These are phyloP conservation scores for Sphagnum fallax DNA, from an alignment of 228 moss, liverwort and hornwort species.

Conservation along the genomic window DNA sequence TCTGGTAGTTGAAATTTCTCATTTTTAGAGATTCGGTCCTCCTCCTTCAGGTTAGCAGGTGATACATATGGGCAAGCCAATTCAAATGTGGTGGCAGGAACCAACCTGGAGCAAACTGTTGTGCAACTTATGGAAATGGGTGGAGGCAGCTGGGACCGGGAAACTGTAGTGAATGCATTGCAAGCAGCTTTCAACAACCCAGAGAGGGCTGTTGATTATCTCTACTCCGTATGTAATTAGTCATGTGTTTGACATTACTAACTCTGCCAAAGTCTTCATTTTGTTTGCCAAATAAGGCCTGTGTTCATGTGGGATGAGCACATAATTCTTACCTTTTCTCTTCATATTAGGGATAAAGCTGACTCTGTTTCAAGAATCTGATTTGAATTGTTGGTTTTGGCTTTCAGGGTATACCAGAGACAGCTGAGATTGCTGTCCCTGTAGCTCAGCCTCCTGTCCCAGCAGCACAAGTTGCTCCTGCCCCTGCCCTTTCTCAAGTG, in stretches of 20 bases:
- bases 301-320: too few relatives aligned
- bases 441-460: constrained; percentile 44
- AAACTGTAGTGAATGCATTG: constrained; percentile 55
- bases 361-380: too few relatives aligned
- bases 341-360: too few relatives aligned
- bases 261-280: too few relatives aligned
- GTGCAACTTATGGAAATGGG: constrained; percentile 65
- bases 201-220: constrained; percentile 67
- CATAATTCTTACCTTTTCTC: too few relatives aligned
- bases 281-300: too few relatives aligned
- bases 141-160: constrained; percentile 71
- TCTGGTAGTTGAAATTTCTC: too few relatives aligned
- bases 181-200: constrained; percentile 73
- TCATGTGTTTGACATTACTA: too few relatives aligned
- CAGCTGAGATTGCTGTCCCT: constrained; percentile 71
- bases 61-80: constrained; percentile 14
- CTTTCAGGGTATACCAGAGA: constrained; percentile 76
- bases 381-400: too few relatives aligned
- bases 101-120: constrained; percentile 46
- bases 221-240: constrained; percentile 43
- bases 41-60: neutral
- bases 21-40: too few relatives aligned
- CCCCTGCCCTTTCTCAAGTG: constrained; percentile 44
- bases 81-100: constrained; percentile 61
- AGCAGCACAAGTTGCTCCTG: constrained; percentile 25